Conservation (phyloP, 73 alveolate genomes). For the Symbiodinium natans region DNA sequence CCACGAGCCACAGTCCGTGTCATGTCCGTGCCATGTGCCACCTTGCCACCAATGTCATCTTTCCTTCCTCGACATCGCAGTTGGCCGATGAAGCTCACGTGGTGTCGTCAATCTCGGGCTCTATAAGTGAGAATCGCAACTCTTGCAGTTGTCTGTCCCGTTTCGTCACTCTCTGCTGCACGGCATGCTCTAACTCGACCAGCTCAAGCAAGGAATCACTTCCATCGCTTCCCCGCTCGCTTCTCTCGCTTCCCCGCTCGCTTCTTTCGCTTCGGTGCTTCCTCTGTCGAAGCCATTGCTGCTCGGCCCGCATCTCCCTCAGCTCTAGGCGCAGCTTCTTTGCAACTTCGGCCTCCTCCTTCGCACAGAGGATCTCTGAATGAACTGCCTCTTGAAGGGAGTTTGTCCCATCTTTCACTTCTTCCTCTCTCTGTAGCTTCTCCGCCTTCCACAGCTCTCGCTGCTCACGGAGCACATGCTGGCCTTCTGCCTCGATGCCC, state of each 20-base stretch:
- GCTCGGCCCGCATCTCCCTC: conserved; percentile 53
- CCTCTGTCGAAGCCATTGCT: conserved; percentile 44
- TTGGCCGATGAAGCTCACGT: too few relatives aligned
- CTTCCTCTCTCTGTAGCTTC: not conserved
- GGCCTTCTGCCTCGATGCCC: conserved; percentile 11
- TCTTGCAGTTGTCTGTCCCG: conserved; percentile 54
- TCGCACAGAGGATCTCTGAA: not conserved
- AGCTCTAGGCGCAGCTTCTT: conserved; percentile 18
- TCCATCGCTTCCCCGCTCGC: not conserved
- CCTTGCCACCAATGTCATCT: too few relatives aligned
- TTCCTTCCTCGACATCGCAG: too few relatives aligned
- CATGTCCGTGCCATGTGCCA: too few relatives aligned
- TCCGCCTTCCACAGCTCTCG: not conserved
- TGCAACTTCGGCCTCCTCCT: conserved; percentile 31
- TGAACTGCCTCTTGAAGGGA: conserved; percentile 11
- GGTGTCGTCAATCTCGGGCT: too few relatives aligned
- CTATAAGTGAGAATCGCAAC: conserved; percentile 13
- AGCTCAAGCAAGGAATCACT: not conserved
- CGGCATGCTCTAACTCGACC: not conserved
- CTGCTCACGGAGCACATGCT: not conserved
- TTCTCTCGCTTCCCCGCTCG: not conserved
- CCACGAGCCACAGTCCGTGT: too few relatives aligned
- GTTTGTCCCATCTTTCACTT: not conserved
- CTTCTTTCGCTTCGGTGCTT: not conserved
- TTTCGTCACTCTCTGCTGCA: conserved; percentile 24